Evolutionary conservation across 2,329 filamentous ascomycete genomes (phyloP), one percentile per base, ranked within the genome.

Genomic region (Colletotrichum sp.): DNA sequence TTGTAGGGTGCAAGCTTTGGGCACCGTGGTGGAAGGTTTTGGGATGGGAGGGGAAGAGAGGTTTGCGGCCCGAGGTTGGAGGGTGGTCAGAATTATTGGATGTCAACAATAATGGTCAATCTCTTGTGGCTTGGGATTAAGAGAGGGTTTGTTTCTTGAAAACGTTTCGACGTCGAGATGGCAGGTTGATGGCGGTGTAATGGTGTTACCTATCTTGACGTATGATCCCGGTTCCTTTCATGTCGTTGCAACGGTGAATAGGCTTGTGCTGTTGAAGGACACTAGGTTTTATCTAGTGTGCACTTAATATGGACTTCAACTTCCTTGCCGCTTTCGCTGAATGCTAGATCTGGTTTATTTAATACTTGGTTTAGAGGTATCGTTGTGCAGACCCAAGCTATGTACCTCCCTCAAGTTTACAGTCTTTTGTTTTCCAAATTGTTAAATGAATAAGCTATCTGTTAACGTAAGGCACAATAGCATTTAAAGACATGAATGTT

Each of bases 111-210:
- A 5, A 32, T 32, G 9, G 4, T 9, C n/a, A 13, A 52, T 2
- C 10, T 21, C 6, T 21, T 0, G 6, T 7, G 44, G 10, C 18
- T 49, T 44, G 0, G 2, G 6, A 13, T 7, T 7, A 1, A 6
- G 5, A 3, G 3, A 2, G 2, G 5, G 0, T 3, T 4, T 21
- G 9, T 21, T 5, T 49, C 6, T 49, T 0, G 1, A 21, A 0
- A 49, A 21, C 10, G 44, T 49, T 49, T 13, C 4, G n/a, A 1
- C 0, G 3, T 30, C 15, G 55, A 59, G 26, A 59, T 59, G 24
- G 24, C 26, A 26, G 16, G 26, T 10, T 18, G 15, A 59, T 12
- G 24, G 55, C 15, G 15, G 2, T 59, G 6, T 12, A 18, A 26
- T 6, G 3, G 21, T 28, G 55, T 49, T 4, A 7, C 15, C 15